Conservation (phyloP, 1,284 basidiomycete species). For the Leccinum griseonigrum region DNA sequence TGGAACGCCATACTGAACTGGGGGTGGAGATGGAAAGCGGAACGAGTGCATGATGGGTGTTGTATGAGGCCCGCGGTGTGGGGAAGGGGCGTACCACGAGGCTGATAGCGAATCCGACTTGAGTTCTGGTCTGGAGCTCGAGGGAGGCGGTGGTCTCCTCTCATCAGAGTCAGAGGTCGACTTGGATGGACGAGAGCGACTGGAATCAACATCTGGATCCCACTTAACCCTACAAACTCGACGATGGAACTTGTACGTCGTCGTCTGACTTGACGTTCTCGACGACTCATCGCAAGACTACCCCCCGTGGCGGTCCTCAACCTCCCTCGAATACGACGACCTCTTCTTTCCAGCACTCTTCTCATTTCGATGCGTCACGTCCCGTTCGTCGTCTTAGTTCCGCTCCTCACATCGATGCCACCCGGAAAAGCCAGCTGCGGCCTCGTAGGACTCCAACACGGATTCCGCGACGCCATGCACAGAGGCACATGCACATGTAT, state of each 20-base stretch:
- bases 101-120: too few species aligned
- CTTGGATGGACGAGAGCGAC: neutral
- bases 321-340: neutral
- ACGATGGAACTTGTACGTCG: neutral
- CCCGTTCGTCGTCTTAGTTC: neutral
- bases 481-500: slow-evolving; percentile 1
- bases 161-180: neutral
- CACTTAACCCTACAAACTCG: slow-evolving; percentile 4
- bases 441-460: too few species aligned
- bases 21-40: slow-evolving; percentile 16
- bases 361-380: neutral
- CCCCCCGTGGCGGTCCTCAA: slow-evolving; percentile 12
- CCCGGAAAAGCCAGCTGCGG: slow-evolving; percentile 28
- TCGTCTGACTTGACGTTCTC: neutral
- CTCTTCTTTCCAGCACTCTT: neutral
- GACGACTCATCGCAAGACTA: slow-evolving; percentile 9
- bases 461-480: too few species aligned
- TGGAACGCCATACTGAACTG: slow-evolving; percentile 13
- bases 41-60: slow-evolving; percentile 5
- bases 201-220: slow-evolving; percentile 14
- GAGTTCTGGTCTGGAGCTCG: too few species aligned
- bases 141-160: too few species aligned
- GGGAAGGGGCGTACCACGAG: too few species aligned
- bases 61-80: too few species aligned
- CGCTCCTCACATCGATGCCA: slow-evolving; percentile 14